Conservation (phyloP, 257 asterid genomes). For the Solanum chaucha region DNA sequence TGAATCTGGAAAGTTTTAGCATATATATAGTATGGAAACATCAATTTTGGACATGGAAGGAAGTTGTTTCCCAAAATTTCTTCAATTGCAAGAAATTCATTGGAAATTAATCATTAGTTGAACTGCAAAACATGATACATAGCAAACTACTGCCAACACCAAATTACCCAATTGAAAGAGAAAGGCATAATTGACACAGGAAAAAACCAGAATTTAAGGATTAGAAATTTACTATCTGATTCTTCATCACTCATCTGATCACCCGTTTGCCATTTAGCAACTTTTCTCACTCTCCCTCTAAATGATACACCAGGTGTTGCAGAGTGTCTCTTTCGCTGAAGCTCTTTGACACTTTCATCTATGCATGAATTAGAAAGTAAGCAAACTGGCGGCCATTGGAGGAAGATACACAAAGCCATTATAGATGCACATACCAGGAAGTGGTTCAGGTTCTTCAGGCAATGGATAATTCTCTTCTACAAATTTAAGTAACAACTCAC, state of each 20-base stretch:
- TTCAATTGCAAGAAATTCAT: not conserved
- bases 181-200: not conserved
- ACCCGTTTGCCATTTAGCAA: conserved; percentile 65
- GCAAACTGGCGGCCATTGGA: conserved; percentile 7
- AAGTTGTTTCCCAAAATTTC: not conserved
- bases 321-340: conserved; percentile 83
- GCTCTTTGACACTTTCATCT: conserved; percentile 84
- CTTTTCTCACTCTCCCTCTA: conserved; percentile 80
- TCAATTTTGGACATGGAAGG: not conserved
- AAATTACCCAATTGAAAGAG: not conserved
- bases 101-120: not conserved
- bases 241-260: conserved; percentile 82
- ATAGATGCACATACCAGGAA: conserved; percentile 45
- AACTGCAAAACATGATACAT: not conserved
- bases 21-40: not conserved
- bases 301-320: conserved; percentile 71
- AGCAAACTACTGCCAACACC: not conserved
- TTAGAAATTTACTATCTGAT: conserved; percentile 55
- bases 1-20: not conserved
- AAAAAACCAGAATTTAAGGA: not conserved
- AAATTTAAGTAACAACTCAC: conserved; percentile 87
- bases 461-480: conserved; percentile 95
- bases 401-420: conserved; percentile 10
- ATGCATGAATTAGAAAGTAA: conserved; percentile 11
- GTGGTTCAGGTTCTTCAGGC: conserved; percentile 91